Evolutionary conservation across 106 monocot genomes (phyloP).

Genomic region (Dioscorea alata): DNA sequence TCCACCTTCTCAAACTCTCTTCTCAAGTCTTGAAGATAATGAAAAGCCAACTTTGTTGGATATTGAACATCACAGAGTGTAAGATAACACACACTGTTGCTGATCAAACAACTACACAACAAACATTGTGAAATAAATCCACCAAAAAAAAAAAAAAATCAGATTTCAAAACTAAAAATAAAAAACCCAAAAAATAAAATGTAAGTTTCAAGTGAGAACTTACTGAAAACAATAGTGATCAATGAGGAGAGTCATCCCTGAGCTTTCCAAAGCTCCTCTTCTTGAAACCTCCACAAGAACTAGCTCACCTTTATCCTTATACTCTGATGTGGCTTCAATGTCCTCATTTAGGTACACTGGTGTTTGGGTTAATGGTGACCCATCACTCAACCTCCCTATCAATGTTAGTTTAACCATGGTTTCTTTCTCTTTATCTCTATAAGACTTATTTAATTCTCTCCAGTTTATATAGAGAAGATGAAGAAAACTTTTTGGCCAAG

Average conservation of each 20-base stretch:
- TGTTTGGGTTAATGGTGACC: background rate
- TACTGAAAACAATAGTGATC: slow-evolving; percentile 4
- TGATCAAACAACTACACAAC: background rate
- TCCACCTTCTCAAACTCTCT: slow-evolving; percentile 12
- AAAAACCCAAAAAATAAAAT: background rate
- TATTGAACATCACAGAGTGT: slow-evolving; percentile 5
- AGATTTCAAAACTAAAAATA: background rate
- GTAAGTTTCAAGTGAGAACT: background rate
- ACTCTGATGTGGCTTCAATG: background rate
- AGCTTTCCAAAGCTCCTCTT: background rate
- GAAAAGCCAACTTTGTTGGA: slow-evolving; percentile 3
- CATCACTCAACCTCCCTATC: slow-evolving; percentile 4
- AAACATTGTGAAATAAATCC: background rate
- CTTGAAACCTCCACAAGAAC: background rate
- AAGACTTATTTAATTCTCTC: too few relatives aligned
- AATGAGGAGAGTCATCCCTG: background rate
- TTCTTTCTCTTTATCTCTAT: background rate
- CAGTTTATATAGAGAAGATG: background rate
- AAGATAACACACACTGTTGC: background rate
- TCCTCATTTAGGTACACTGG: slow-evolving; percentile 1
- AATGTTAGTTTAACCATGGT: slow-evolving; percentile 4
- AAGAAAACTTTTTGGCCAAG: background rate
- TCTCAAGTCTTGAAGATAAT: slow-evolving; percentile 1
- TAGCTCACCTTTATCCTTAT: background rate
- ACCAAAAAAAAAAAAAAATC: background rate